Percentiles rank a stretch among this genome's conserved stretches.
Evolutionary conservation across 1,284 basidiomycete species (phyloP).

Genomic region (Cryptococcus hybrid): DNA sequence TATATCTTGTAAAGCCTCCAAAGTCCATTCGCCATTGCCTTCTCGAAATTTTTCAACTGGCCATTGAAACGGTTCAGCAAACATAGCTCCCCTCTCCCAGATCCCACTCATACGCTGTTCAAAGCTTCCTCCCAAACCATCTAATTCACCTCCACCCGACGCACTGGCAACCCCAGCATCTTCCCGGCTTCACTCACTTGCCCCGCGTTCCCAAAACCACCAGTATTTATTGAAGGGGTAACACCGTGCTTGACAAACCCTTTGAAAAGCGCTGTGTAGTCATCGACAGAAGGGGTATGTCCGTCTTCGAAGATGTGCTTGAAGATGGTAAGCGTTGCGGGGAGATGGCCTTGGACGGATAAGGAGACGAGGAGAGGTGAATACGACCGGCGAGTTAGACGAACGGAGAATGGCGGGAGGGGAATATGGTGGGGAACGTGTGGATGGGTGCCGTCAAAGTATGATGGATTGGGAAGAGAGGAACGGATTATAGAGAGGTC

Average conservation of each 20-base stretch:
- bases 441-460: background rate
- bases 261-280: slow-evolving; percentile 69
- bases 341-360: slow-evolving; percentile 67
- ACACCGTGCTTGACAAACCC: slow-evolving; percentile 62
- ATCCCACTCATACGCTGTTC: slow-evolving; percentile 21
- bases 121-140: background rate
- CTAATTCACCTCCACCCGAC: background rate
- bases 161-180: slow-evolving; percentile 1
- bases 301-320: slow-evolving; percentile 63
- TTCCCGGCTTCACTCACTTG: slow-evolving; percentile 8
- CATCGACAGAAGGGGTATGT: slow-evolving; percentile 24
- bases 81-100: slow-evolving; percentile 19
- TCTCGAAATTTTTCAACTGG: background rate
- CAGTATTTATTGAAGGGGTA: slow-evolving; percentile 5
- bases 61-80: background rate
- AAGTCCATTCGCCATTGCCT: slow-evolving; percentile 21
- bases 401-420: slow-evolving; percentile 35
- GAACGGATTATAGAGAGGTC: background rate
- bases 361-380: slow-evolving; percentile 65
- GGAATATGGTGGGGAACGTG: background rate
- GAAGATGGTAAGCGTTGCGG: slow-evolving; percentile 60
- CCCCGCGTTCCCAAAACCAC: background rate
- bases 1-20: slow-evolving; percentile 24
- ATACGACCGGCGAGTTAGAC: slow-evolving; percentile 66
- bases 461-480: background rate